Conservation (phyloP, 2,329 filamentous ascomycete species). For the Emergomyces pasteurianus region DNA sequence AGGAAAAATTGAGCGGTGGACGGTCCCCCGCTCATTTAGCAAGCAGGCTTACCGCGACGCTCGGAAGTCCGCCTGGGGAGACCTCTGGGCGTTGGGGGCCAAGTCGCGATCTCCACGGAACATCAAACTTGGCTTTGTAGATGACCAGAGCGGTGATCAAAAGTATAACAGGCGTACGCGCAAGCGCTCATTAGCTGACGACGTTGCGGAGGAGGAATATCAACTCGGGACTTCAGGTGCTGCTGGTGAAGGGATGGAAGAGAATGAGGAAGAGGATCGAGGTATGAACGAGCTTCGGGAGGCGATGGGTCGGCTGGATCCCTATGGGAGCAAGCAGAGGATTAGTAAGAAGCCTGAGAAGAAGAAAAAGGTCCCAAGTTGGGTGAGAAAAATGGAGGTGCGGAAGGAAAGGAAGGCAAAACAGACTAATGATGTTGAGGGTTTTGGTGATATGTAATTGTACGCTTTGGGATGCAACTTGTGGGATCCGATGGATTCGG, state of each 20-base stretch:
- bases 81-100: slow-evolving; percentile 88
- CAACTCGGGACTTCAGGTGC: slow-evolving; percentile 10
- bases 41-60: slow-evolving; percentile 82
- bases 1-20: slow-evolving; percentile 85
- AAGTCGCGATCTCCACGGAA: slow-evolving; percentile 62
- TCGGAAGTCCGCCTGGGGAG: slow-evolving; percentile 80
- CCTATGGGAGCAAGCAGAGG: not conserved
- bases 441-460: not conserved
- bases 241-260: slow-evolving; percentile 1
- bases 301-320: not conserved
- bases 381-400: slow-evolving; percentile 35
- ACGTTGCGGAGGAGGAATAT: slow-evolving; percentile 13
- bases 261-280: slow-evolving; percentile 3
- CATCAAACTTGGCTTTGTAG: slow-evolving; percentile 46
- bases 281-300: not conserved
- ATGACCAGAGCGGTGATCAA: slow-evolving; percentile 30
- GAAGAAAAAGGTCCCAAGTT: slow-evolving; percentile 21
- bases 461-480: no score
- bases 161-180: slow-evolving; percentile 16
- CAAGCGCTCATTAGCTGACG: slow-evolving; percentile 15
- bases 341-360: not conserved
- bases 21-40: slow-evolving; percentile 69
- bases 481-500: not conserved
- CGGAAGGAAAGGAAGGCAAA: slow-evolving; percentile 31
- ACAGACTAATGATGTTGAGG: slow-evolving; percentile 23